Conservation (phyloP, 1,284 basidiomycete species). For the Golubevia sp. region DNA sequence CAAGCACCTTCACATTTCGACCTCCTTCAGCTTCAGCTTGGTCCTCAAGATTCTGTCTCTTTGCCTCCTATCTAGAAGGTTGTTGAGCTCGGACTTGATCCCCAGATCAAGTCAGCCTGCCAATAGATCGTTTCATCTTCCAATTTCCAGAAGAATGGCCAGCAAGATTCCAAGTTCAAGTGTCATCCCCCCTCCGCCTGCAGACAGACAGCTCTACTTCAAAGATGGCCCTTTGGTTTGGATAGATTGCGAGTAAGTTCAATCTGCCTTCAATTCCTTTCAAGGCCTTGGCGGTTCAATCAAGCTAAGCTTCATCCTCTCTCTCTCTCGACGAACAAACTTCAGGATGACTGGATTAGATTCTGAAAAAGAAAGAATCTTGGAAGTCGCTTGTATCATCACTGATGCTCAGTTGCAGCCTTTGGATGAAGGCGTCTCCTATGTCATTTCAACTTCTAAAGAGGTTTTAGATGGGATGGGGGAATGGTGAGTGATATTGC, state of each 20-base stretch:
- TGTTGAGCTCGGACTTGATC: no score
- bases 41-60: no score
- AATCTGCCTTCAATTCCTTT: not conserved
- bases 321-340: no score
- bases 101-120: no score
- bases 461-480: constrained; percentile 66
- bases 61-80: no score
- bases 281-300: not conserved
- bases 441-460: constrained; percentile 73
- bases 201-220: constrained; percentile 15
- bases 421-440: constrained; percentile 75
- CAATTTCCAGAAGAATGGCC: no score
- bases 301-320: not conserved
- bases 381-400: constrained; percentile 78
- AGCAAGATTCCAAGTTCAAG: no score
- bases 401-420: constrained; percentile 77
- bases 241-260: constrained; percentile 75
- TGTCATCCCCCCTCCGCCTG: constrained; percentile 37
- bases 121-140: no score
- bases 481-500: constrained; percentile 33
- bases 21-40: no score
- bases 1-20: no score
- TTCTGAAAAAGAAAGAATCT: constrained; percentile 71
- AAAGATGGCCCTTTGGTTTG: constrained; percentile 76
- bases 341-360: constrained; percentile 76